A percentile compares a stretch with the other conserved stretches of the same genome.
Conservation (phyloP, 2,329 filamentous ascomycete species). For the Coniochaeta sp. region DNA sequence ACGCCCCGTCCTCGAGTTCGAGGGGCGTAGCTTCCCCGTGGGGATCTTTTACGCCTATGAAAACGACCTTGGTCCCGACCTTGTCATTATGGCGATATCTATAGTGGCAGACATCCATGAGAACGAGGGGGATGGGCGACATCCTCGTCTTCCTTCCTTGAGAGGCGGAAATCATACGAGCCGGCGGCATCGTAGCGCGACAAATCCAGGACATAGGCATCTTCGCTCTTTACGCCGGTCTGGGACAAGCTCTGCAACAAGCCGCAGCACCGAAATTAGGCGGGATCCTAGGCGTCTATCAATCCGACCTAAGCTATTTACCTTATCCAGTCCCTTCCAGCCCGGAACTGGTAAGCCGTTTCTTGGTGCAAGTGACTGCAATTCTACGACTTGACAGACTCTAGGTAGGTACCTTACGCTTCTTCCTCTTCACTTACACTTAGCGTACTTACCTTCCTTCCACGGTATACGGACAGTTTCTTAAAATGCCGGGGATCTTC, state of each 20-base stretch:
- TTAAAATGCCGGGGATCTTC: too few species aligned
- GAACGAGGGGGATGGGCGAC: conserved; percentile 83
- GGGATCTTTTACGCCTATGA: conserved; percentile 94
- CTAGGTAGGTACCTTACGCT: too few species aligned
- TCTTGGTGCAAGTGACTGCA: too few species aligned
- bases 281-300: too few species aligned
- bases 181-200: conserved; percentile 85
- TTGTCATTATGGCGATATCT: conserved; percentile 85
- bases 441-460: too few species aligned
- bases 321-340: too few species aligned
- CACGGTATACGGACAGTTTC: too few species aligned
- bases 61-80: conserved; percentile 72
- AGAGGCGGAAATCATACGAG: conserved; percentile 95
- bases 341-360: too few species aligned
- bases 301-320: too few species aligned
- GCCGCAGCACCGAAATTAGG: too few species aligned
- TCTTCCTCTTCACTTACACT: too few species aligned
- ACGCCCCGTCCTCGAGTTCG: conserved; percentile 95
- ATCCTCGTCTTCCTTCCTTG: conserved; percentile 96
- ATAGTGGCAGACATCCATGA: conserved; percentile 98
- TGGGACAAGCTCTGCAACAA: conserved; percentile 87
- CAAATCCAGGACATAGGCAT: conserved; percentile 92
- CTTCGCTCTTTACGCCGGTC: conserved; percentile 88
- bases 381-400: too few species aligned
- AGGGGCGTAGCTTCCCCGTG: conserved; percentile 89